Base-by-base conservation (phyloP, 805 yeast genomes). In the Millerozyma acaciae region DNA sequence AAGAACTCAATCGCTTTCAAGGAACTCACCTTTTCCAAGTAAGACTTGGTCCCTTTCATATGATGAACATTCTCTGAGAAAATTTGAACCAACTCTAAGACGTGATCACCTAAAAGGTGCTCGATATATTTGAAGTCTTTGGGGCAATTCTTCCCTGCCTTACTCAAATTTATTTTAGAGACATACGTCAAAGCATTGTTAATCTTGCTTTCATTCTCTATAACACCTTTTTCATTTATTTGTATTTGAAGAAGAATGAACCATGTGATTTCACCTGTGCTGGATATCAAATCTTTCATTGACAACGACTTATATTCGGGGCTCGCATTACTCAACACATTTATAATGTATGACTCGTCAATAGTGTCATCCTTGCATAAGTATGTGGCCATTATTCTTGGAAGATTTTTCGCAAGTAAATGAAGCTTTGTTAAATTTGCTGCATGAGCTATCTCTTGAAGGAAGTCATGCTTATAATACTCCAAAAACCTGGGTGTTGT, bases 21-120 rank as follows among this genome's bases (percentile, higher is more conserved):
- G 1, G 90, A 80, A 22, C 76, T 71, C 1, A 80, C 62, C 49
- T 84, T 87, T 30, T 84, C 88, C 32, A 80, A 65, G 44, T 73
- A 80, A 0, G 95, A 85, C 27, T 77, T 78, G 24, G 75, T 69
- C 1, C 93, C 93, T 41, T 74, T 76, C 9, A 75, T 70, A 39
- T 83, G 86, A 47, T 86, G 82, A 23, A 89, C 77, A 15, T 80
- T 76, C 42, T 85, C 88, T 4, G 95, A 81, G 46, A 89, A 84
- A 28, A 75, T 70, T 40, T 84, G 90, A 4, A 85, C 80, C 12
- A 88, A 65, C 38, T 89, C 94, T 9, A 88, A 60, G 3, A 85
- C 76, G 48, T 78, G 73, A 26, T 73, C 74, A 16, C 73, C 76
- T 28, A 82, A 52, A 15, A 50, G 42, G 33, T 52, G 47, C 23